Conservation (phyloP, 164 flowering plant species). For the Chloranthus sessilifolius region DNA sequence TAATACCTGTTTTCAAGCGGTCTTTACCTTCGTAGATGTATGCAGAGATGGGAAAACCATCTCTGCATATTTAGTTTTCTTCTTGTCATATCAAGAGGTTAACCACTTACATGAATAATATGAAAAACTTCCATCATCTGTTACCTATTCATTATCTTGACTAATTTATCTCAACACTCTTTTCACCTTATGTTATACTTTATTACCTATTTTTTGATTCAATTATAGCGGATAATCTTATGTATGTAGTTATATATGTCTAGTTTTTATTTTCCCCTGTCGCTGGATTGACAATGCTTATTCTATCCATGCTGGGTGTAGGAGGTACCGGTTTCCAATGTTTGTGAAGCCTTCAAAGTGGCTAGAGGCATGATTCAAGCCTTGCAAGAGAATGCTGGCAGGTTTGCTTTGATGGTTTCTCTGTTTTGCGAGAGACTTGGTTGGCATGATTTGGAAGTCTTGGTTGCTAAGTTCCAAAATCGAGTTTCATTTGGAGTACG, state of each 20-base stretch:
- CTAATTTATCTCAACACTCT: too few species aligned
- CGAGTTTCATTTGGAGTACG: conserved; percentile 97
- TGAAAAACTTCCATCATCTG: too few species aligned
- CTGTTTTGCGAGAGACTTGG: conserved; percentile 97
- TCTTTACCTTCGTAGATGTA: too few species aligned
- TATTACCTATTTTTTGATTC: too few species aligned
- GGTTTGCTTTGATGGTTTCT: conserved; percentile 97
- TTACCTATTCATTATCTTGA: too few species aligned
- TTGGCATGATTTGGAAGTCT: conserved; percentile 94
- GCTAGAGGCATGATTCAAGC: conserved; percentile 99
- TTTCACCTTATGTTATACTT: too few species aligned
- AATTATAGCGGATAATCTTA: too few species aligned
- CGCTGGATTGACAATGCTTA: not conserved
- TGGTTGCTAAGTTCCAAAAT: conserved; percentile 89
- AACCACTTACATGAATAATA: too few species aligned
- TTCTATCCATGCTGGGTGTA: conserved; percentile 24
- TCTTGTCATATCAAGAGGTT: too few species aligned
- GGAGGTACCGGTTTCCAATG: conserved; percentile 87
- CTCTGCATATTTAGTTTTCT: too few species aligned
- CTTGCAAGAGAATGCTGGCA: conserved; percentile 96
- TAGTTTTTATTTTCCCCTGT: not conserved
- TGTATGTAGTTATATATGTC: not conserved
- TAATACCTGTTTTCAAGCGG: too few species aligned
- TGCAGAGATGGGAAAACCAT: too few species aligned
- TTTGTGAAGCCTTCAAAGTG: conserved; percentile 92